These are phyloP conservation scores for Ephemerocybe angulata DNA, from an alignment of 768 basidiomycete genomes.

Conservation along the genomic window DNA sequence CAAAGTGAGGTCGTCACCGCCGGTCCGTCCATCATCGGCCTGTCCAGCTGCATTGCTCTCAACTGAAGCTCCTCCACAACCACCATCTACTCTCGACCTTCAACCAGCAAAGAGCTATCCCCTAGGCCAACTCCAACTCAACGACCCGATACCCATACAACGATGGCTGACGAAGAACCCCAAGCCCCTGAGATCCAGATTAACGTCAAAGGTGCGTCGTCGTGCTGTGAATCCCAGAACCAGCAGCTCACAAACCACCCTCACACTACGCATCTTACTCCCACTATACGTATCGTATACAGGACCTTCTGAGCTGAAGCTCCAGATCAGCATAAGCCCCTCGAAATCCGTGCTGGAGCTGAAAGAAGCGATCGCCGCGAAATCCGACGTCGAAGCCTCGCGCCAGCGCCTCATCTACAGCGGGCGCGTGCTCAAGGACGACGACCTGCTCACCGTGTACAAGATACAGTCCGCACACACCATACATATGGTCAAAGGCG, in stretches of 20 bases:
- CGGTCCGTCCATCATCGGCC: too few species aligned
- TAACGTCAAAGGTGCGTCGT: constrained; percentile 1
- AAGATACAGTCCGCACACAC: constrained; percentile 90
- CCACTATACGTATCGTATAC: not conserved
- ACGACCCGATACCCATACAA: too few species aligned
- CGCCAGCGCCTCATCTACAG: constrained; percentile 85
- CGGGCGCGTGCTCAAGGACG: constrained; percentile 77
- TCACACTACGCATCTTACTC: not conserved
- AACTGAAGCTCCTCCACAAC: too few species aligned
- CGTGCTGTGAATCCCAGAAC: not conserved
- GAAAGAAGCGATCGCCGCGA: constrained; percentile 83
- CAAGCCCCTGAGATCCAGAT: constrained; percentile 2
- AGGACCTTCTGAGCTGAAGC: constrained; percentile 92
- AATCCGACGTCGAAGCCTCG: constrained; percentile 83
- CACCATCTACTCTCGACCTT: too few species aligned
- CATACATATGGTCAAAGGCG: constrained; percentile 92
- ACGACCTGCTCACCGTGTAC: constrained; percentile 77
- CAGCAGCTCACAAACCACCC: not conserved
- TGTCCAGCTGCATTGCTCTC: too few species aligned
- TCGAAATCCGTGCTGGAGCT: constrained; percentile 88
- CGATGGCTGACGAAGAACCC: constrained; percentile 1
- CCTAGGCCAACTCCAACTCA: too few species aligned
- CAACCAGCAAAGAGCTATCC: too few species aligned
- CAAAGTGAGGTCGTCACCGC: too few species aligned
- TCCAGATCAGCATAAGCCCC: constrained; percentile 76